Base-by-base conservation (phyloP, 257 asterid species). In the Solanum boliviense region DNA sequence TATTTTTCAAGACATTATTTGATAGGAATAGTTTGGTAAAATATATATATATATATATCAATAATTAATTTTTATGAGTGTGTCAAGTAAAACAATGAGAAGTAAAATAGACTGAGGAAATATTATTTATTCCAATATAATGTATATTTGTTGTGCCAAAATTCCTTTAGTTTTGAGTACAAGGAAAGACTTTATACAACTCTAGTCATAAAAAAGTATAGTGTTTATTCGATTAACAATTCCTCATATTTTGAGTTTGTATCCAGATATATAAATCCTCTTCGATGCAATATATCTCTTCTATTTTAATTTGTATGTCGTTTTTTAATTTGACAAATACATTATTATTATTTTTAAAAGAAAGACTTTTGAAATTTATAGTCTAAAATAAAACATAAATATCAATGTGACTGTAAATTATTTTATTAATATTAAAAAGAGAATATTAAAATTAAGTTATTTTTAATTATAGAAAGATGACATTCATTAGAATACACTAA, bases 1-100 rank as follows among this genome's bases (percentile, higher is more conserved):
- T 15, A 52, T 48, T 52, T 52, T 52, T 16, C 3, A 52, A 52
- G 23, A 16, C 9, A 52, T 52, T 16, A 52, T 16, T 16, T 52
- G 3, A 52, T 16, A 16, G 8, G 9, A 0, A 16, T 16, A 52
- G 8, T 16, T 15, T 48, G 20, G 0, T 48, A 15, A 48, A 15
- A 48, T 48, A 48, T 15, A 2, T 48, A 16, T 16, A 48, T 48
- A 48, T 15, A 2, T 48, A 16, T 16, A 48, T 52, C 9, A 52
- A 16, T 16, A 48, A 48, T 16, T 48, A 0, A 0, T 16, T 48
- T 48, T 0, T 16, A 16, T 16, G 8, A 48, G 1, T 52, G 23
- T 16, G 0, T 52, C 4, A 52, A 48, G 0, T 16, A 1, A 52
- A 52, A 52, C 60, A 52, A 52, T 16, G 1, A 16, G 1, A 52